phyloP scores from a whole-genome alignment of 2,329 filamentous ascomycete genomes.

The Rutstroemia sp. region DNA sequence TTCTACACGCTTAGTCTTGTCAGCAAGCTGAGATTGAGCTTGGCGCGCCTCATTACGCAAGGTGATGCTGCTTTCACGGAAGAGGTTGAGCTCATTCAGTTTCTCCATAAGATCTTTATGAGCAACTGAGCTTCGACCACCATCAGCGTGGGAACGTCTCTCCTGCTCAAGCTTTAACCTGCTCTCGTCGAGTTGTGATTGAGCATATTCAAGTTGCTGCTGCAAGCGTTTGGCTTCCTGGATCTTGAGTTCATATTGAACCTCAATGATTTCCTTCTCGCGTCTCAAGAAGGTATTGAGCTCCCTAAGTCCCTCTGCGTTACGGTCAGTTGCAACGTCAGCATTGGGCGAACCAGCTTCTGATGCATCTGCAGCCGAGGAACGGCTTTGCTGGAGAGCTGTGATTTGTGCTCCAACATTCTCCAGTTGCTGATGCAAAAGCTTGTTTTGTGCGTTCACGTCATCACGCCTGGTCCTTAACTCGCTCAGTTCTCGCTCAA shows the following conservation, averaged over 20 bases:
- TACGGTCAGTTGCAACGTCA: conserved; percentile 46
- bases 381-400: conserved; percentile 68
- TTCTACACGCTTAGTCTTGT: conserved; percentile 68
- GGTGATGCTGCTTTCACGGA: conserved; percentile 89
- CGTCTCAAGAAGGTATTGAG: conserved; percentile 85
- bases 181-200: conserved; percentile 81
- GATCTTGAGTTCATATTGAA: conserved; percentile 85
- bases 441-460: conserved; percentile 78
- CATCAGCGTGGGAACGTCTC: conserved; percentile 67
- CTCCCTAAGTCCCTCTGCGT: conserved; percentile 73
- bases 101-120: conserved; percentile 92
- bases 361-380: conserved; percentile 44
- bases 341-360: conserved; percentile 33
- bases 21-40: conserved; percentile 65
- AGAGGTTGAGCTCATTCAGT: conserved; percentile 89
- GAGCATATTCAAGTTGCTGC: conserved; percentile 81
- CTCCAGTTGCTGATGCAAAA: conserved; percentile 85
- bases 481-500: conserved; percentile 79
- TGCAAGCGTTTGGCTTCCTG: conserved; percentile 84
- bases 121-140: conserved; percentile 63
- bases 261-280: conserved; percentile 96
- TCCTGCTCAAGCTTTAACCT: conserved; percentile 88
- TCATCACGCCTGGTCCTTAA: conserved; percentile 75
- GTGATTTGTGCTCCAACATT: conserved; percentile 73
- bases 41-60: conserved; percentile 80